These are phyloP conservation scores for Botrytis tulipae DNA, from an alignment of 2,329 filamentous ascomycete species.

Conservation along the genomic window DNA sequence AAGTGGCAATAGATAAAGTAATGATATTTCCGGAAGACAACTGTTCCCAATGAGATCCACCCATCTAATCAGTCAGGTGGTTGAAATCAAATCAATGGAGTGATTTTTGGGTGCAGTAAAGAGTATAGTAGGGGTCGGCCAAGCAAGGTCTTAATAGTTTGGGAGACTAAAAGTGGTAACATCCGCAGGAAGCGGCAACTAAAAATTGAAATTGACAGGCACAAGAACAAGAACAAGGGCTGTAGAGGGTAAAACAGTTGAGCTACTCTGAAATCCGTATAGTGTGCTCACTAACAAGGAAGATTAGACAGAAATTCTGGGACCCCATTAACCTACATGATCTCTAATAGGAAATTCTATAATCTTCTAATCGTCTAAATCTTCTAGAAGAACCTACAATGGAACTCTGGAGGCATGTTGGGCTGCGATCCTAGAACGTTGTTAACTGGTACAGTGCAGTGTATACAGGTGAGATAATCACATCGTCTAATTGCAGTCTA, in stretches of 20 bases:
- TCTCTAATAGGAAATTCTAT: background rate
- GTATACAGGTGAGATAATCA: background rate
- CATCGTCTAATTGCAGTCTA: background rate
- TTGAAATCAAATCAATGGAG: constrained; percentile 3
- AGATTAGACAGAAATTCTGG: background rate
- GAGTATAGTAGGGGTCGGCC: background rate
- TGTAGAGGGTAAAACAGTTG: background rate
- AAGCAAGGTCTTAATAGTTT: background rate
- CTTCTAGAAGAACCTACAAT: constrained; percentile 19
- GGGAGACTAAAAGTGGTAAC: constrained; percentile 10
- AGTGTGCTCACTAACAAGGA: background rate
- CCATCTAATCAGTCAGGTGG: background rate
- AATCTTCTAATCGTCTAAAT: background rate
- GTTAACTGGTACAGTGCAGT: background rate
- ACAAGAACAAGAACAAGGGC: background rate
- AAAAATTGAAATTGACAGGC: constrained; percentile 18
- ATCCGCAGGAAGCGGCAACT: constrained; percentile 21
- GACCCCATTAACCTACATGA: background rate
- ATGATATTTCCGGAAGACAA: background rate
- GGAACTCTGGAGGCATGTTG: background rate
- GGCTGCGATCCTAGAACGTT: background rate
- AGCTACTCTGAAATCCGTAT: background rate
- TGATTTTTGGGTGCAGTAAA: background rate
- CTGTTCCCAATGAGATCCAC: background rate
- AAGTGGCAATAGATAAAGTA: background rate